Base-by-base conservation (phyloP, 2,329 filamentous ascomycete species). In the Talaromyces marneffei region DNA sequence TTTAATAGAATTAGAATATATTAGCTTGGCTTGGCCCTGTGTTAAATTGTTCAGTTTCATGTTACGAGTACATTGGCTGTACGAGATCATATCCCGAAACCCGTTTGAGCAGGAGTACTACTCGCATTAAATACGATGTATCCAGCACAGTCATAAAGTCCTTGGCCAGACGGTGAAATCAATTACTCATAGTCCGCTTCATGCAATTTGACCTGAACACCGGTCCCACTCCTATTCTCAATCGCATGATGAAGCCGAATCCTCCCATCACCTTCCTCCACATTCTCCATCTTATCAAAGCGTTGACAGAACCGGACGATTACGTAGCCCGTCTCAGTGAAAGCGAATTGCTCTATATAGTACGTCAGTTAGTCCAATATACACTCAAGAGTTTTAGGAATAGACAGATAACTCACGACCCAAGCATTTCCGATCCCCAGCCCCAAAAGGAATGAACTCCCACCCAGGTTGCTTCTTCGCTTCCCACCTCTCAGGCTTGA, bases 391-490 rank as follows among this genome's bases (percentile, higher is more conserved):
- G n/a, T n/a, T n/a, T n/a, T n/a, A n/a, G n/a, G n/a, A n/a, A n/a
- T n/a, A n/a, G n/a, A n/a, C n/a, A n/a, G n/a, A n/a, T n/a, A n/a
- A n/a, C n/a, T n/a, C n/a, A 62, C 60, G 68, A 9, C 69, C 70
- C 29, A 72, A 62, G 42, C 68, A 71, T 40, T 67, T 69, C 35
- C 69, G 50, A 12, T 68, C 69, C 0, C 69, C 69, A 46, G 63
- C 67, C 46, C 67, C 67, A 65, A 70, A 74, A 20, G 66, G 70
- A 35, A 66, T 67, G 63, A 66, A 71, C 0, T 78, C 78, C 80
- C 80, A 83, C 8, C 68, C 66, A 1, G 80, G 80, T 33, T 56
- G 56, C 10, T 62, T 58, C 29, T 62, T 54, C 7, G 6, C 23
- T 33, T 61, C 57, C 46, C 61, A 64, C 27, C 63, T 60, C n/a